These are phyloP conservation scores for Dactylellina sp. DNA, from an alignment of 2,329 filamentous ascomycete species.

Conservation along the genomic window DNA sequence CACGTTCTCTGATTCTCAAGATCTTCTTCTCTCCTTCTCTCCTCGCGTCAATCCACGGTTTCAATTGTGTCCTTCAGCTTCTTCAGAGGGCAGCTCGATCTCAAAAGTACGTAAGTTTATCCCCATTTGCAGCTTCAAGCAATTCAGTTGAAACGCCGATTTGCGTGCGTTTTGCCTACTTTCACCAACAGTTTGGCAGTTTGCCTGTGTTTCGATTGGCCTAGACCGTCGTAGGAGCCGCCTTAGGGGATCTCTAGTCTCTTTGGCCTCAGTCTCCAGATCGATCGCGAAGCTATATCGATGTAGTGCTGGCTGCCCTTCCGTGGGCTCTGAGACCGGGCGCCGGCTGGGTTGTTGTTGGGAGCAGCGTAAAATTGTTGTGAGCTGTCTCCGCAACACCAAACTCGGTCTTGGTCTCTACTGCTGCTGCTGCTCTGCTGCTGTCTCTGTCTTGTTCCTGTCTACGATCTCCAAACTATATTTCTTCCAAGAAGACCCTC, in stretches of 20 bases:
- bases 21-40: slow-evolving; percentile 59
- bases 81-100: slow-evolving; percentile 5
- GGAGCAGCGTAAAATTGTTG: slow-evolving; percentile 41
- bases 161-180: slow-evolving; percentile 46
- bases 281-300: not conserved
- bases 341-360: slow-evolving; percentile 24
- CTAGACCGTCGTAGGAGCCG: not conserved
- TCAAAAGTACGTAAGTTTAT: slow-evolving; percentile 32
- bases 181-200: slow-evolving; percentile 22
- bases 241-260: not conserved
- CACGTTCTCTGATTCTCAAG: slow-evolving; percentile 42
- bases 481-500: not conserved
- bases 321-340: slow-evolving; percentile 1
- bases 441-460: slow-evolving; percentile 66
- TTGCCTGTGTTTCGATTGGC: slow-evolving; percentile 30
- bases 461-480: slow-evolving; percentile 63
- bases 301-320: not conserved
- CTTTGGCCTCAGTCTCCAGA: slow-evolving; percentile 5
- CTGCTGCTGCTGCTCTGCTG: no score
- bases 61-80: slow-evolving; percentile 51
- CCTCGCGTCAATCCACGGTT: slow-evolving; percentile 57
- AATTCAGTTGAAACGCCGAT: slow-evolving; percentile 25
- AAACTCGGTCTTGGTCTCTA: slow-evolving; percentile 56
- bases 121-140: slow-evolving; percentile 14
- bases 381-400: slow-evolving; percentile 47